phyloP scores from a whole-genome alignment of 2,329 filamentous ascomycete genomes.

The Apiospora marii region DNA sequence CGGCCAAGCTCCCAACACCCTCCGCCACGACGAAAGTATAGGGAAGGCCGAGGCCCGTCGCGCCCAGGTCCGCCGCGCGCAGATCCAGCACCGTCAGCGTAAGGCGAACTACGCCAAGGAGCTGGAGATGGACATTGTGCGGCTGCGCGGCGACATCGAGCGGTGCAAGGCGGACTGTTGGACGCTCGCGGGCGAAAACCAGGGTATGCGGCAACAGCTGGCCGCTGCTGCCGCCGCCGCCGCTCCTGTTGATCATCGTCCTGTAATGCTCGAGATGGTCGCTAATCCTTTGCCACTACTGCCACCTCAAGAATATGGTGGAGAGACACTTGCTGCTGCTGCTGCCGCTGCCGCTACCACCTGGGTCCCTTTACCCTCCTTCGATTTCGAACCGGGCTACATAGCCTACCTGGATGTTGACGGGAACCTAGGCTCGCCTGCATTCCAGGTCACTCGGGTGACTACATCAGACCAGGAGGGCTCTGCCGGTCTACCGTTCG shows the following conservation, averaged over 20 bases:
- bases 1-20: background rate
- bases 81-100: constrained; percentile 63
- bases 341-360: background rate
- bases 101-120: constrained; percentile 63
- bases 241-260: too few species aligned
- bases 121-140: constrained; percentile 59
- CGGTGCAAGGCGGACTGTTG: constrained; percentile 49
- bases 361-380: too few species aligned
- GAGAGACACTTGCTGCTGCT: background rate
- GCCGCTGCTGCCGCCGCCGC: constrained; percentile 25
- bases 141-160: constrained; percentile 56
- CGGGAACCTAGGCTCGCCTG: constrained; percentile 50
- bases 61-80: constrained; percentile 60
- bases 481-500: background rate
- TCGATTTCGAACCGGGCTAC: background rate
- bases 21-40: constrained; percentile 27
- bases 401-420: background rate
- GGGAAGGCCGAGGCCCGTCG: constrained; percentile 57
- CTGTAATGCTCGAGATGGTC: background rate
- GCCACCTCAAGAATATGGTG: background rate
- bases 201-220: constrained; percentile 48
- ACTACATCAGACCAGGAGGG: background rate
- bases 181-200: constrained; percentile 52
- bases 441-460: constrained; percentile 49
- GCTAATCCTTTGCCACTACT: background rate